Evolutionary conservation across 2,329 filamentous ascomycete genomes (phyloP).

Genomic region (Tympanopsis confertula): DNA sequence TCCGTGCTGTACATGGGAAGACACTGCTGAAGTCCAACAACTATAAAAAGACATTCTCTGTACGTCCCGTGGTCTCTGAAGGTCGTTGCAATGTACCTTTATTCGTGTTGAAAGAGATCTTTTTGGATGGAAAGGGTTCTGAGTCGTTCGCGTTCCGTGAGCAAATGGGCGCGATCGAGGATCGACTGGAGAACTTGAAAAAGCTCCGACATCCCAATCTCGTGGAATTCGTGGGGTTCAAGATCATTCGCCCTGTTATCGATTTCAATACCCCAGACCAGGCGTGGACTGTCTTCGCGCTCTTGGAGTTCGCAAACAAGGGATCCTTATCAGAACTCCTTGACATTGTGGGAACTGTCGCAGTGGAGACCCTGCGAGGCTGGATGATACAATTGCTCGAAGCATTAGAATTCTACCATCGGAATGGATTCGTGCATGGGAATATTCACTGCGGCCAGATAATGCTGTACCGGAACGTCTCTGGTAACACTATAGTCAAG

Average conservation of each 20-base stretch:
- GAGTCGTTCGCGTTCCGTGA: conserved; percentile 29
- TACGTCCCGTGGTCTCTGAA: neutral
- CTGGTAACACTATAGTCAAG: conserved; percentile 23
- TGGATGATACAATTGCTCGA: conserved; percentile 55
- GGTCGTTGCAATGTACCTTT: neutral
- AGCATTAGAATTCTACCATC: conserved; percentile 52
- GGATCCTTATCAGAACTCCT: conserved; percentile 48
- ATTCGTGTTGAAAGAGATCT: conserved; percentile 11
- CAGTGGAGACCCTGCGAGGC: conserved; percentile 39
- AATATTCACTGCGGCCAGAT: conserved; percentile 43
- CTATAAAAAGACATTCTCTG: neutral
- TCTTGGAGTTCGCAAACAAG: conserved; percentile 45
- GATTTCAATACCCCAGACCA: conserved; percentile 14
- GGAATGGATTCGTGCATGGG: conserved; percentile 47
- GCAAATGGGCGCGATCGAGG: conserved; percentile 42
- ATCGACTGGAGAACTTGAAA: conserved; percentile 42
- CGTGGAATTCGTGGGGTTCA: conserved; percentile 46
- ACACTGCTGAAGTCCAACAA: neutral
- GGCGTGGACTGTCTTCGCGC: conserved; percentile 39
- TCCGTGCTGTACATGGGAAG: neutral
- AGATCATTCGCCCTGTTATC: conserved; percentile 26
- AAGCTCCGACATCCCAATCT: conserved; percentile 42
- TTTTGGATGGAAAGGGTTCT: conserved; percentile 14
- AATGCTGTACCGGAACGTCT: conserved; percentile 34
- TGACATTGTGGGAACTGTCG: conserved; percentile 39